Base-by-base conservation (phyloP, 305 asterid genomes). In the Fraxinus latifolia region DNA sequence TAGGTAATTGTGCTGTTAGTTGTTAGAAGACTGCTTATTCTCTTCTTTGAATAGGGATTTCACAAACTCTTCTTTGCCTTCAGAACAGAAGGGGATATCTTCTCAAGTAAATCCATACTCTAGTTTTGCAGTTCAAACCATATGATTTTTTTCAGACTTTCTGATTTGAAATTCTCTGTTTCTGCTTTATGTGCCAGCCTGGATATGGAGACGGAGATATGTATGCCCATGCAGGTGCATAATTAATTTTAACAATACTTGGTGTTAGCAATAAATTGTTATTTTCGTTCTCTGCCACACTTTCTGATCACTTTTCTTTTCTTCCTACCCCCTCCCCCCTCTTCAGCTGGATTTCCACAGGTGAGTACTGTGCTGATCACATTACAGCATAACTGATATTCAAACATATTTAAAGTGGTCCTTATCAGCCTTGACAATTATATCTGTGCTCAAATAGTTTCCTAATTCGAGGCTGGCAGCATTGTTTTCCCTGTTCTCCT, bases 41-140 rank as follows among this genome's bases (percentile, higher is more conserved):
- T 85, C 79, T 82, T 85, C 77, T 85, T 75, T 36, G 68, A 36
- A 19, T 85, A 95, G 98, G 96, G 99, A 96, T 87, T 96, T 93
- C 88, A 95, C 99, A 70, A 94, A 94, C 87, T 97, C 98, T 76
- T 85, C 93, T 84, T 87, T 94, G 86, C 98, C 98, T 82, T 92
- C 97, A 74, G 99, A 95, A 85, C 99, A 93, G 82, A 94, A 91
- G 93, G 99, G 98, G 77, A 93, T 90, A 85, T 87, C 97, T 74
- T 84, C 96, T 80, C 99, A 91, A 82, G 99, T 94, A 95, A 83
- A 86, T 82, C 77, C 76, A 42, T 85, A 84, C 84, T 82, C 74
- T 80, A 23, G 71, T 76, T 55, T 75, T 77, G 67, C 72, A 81
- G 42, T 74, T 83, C 55, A 36, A 27, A 8, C 73, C 67, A 27